Evolutionary conservation across 805 yeast species (phyloP).

Genomic region (Metschnikowia noctiluminum): DNA sequence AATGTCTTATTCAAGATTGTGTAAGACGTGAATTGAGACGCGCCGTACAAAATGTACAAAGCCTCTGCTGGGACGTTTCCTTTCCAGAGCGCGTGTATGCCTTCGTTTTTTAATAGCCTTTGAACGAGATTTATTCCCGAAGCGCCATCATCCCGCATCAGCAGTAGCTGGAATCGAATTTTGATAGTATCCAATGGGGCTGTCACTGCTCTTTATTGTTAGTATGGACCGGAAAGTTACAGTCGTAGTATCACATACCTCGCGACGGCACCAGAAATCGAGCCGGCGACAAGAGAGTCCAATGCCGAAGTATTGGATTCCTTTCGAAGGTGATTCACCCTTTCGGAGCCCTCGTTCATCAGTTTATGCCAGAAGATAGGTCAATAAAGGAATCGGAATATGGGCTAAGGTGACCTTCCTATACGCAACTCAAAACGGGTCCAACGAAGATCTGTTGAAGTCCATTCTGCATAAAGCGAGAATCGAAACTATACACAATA

Average conservation of each 20-base stretch:
- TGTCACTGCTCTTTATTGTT: slow-evolving; percentile 46
- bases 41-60: slow-evolving; percentile 83
- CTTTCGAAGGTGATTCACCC: slow-evolving; percentile 44
- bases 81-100: slow-evolving; percentile 82
- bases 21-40: slow-evolving; percentile 75
- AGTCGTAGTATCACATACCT: slow-evolving; percentile 25
- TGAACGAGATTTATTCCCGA: slow-evolving; percentile 36
- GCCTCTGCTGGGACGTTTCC: slow-evolving; percentile 92
- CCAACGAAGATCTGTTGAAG: too few relatives aligned
- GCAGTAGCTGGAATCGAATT: slow-evolving; percentile 67
- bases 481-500: too few relatives aligned
- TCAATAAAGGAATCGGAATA: too few relatives aligned
- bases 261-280: slow-evolving; percentile 39
- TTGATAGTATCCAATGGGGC: slow-evolving; percentile 82
- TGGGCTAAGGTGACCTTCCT: too few relatives aligned
- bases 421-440: too few relatives aligned
- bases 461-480: too few relatives aligned
- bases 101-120: slow-evolving; percentile 58
- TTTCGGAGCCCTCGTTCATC: slow-evolving; percentile 3
- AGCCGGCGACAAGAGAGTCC: slow-evolving; percentile 66
- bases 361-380: not conserved
- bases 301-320: slow-evolving; percentile 51
- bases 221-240: slow-evolving; percentile 12
- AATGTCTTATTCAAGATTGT: slow-evolving; percentile 49
- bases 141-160: slow-evolving; percentile 12